Base-by-base conservation (phyloP, 1,284 basidiomycete species). In the Exsudoporus floridanus region DNA sequence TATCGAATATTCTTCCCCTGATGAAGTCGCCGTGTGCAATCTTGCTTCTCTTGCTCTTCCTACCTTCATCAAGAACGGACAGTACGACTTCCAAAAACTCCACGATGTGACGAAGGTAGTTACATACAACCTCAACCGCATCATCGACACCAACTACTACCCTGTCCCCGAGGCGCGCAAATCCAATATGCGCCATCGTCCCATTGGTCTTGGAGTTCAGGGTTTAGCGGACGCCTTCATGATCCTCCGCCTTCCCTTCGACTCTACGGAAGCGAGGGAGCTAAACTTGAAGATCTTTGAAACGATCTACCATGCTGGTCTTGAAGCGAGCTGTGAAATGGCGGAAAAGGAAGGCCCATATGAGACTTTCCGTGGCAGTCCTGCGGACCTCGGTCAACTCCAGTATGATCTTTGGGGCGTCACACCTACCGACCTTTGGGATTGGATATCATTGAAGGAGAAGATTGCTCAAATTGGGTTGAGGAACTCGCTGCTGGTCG, bases 21-120 rank as follows among this genome's bases (percentile, higher is more conserved):
- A 99, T 54, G 97, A 99, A 76, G 95, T 92, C 36, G 97, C 97
- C 44, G 97, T 99, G 40, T 99, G 97, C 83, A 99, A 99, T 76
- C 83, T 99, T 52, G 97, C 97, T 13, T 99, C 97, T 9, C 83
- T 99, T 58, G 95, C 97, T 6, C 86, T 99, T 7, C 97, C 97
- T 12, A 84, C 88, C 18, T 95, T 88, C 73, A 86, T 96, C 70
- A 76, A 79, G 54, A 78, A 85, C 52, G 84, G 84, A 39, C 71
- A 75, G 51, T 96, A 94, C 74, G 88, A 98, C 77, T 99, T 99
- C 79, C 80, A 94, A 73, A 93, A 92, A 73, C 80, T 99, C 33
- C 96, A 99, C 74, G 90, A 90, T 44, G 94, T 99, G 54, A 77
- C 92, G 60, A 99, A 98, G 76, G 90, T 94, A 40, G 89, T 97